A percentile compares a stretch with the other conserved stretches of the same genome.
phyloP scores from a whole-genome alignment of 2,329 filamentous ascomycete genomes.

The Cercospora berteroae region DNA sequence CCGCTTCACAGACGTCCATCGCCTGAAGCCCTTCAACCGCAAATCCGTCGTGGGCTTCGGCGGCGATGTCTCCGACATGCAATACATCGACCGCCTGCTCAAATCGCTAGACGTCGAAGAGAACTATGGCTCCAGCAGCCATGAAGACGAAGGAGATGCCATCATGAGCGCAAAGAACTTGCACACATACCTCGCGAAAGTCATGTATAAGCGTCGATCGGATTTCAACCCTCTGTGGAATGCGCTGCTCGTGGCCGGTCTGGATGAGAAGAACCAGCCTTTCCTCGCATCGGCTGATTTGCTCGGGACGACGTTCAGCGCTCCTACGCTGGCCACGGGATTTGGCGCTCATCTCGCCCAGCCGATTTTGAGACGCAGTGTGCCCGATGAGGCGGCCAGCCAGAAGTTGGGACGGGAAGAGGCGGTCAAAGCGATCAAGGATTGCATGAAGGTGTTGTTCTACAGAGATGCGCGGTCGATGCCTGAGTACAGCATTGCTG shows the following conservation, averaged over 20 bases:
- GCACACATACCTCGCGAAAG: conserved; percentile 93
- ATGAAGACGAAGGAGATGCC: conserved; percentile 57
- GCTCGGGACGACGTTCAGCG: conserved; percentile 85
- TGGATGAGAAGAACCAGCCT: conserved; percentile 74
- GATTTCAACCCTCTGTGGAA: conserved; percentile 99
- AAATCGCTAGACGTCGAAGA: conserved; percentile 83
- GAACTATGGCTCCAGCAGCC: conserved; percentile 65
- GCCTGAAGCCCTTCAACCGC: conserved; percentile 83
- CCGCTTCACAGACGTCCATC: conserved; percentile 94
- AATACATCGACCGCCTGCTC: conserved; percentile 92
- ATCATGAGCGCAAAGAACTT: conserved; percentile 85
- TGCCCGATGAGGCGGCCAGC: conserved; percentile 78
- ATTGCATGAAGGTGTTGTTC: conserved; percentile 98
- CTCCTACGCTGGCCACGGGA: conserved; percentile 86
- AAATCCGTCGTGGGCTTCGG: conserved; percentile 87
- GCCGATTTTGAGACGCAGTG: conserved; percentile 80
- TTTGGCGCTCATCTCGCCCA: conserved; percentile 91
- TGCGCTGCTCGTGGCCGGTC: conserved; percentile 82
- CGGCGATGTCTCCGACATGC: conserved; percentile 98
- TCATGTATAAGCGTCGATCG: conserved; percentile 90
- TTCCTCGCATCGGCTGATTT: conserved; percentile 92
- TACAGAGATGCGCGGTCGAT: conserved; percentile 93
- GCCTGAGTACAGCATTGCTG: conserved; percentile 86
- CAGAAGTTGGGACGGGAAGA: conserved; percentile 70
- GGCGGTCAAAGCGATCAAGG: conserved; percentile 76